These are phyloP conservation scores for Saturnispora mendoncae DNA, from an alignment of 805 yeast genomes.

Conservation along the genomic window DNA sequence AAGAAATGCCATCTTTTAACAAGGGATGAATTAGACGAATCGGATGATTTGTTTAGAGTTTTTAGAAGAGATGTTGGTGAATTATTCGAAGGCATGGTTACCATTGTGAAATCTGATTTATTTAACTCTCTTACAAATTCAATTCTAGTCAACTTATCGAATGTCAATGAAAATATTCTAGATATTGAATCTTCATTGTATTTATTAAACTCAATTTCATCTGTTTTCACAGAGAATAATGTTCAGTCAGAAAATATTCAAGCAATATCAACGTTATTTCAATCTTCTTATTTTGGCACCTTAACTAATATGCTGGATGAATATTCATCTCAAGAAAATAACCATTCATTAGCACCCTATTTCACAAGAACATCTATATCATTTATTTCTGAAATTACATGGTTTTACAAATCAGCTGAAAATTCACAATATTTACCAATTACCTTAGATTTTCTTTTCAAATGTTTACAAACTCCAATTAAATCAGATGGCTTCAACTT, in stretches of 20 bases:
- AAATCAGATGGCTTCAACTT: constrained; percentile 7
- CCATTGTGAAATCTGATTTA: constrained; percentile 49
- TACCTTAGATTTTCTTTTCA: constrained; percentile 42
- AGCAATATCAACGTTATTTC: constrained; percentile 22
- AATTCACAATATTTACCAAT: constrained; percentile 40
- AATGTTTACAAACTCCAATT: constrained; percentile 15
- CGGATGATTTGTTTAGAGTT: constrained; percentile 47
- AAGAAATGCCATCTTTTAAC: constrained; percentile 42
- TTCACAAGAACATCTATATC: constrained; percentile 44
- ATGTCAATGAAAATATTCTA: constrained; percentile 15
- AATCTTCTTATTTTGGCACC: constrained; percentile 23
- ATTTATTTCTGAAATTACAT: constrained; percentile 50
- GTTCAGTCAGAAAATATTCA: constrained; percentile 19
- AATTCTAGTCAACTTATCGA: constrained; percentile 23
- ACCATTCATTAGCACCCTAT: constrained; percentile 15
- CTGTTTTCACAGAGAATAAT: constrained; percentile 36
- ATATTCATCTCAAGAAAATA: background rate
- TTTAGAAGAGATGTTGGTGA: constrained; percentile 74
- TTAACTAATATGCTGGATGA: constrained; percentile 1
- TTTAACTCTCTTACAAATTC: constrained; percentile 36
- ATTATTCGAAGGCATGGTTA: constrained; percentile 61
- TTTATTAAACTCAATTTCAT: constrained; percentile 47
- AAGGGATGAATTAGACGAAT: constrained; percentile 28
- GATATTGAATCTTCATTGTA: constrained; percentile 53
- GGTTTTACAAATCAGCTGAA: constrained; percentile 41